Base-by-base conservation (phyloP, 768 basidiomycete species). In the Chalciporus pseudorubinellus region DNA sequence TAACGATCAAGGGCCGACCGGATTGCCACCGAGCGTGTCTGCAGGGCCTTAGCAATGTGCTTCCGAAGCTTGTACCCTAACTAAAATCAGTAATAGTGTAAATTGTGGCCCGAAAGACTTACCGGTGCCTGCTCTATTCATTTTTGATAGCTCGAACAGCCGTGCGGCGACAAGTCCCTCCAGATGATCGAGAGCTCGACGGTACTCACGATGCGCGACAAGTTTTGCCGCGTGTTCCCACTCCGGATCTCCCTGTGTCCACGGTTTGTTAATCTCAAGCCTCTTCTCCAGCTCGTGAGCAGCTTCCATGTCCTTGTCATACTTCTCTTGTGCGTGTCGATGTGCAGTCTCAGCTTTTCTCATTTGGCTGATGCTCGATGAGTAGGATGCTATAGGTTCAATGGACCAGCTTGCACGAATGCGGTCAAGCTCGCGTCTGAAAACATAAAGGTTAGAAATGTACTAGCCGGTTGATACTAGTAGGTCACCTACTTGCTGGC, bases 91-190 rank as follows among this genome's bases (percentile, higher is more conserved):
- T 20, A 16, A 44, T 28, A 14, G 7, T 24, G 7, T 24, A 24
- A 7, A 7, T 24, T 22, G 33, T 21, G 16, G 19, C 9, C 20
- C 12, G 21, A 53, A 41, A 11, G 28, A 51, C 53, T 18, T 24
- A 62, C 63, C 61, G 10, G 56, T 59, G 2, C 52, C 42, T 4
- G 57, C 56, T 31, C 43, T 42, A 21, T 61, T 63, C 52, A 63
- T 57, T 44, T 63, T 65, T 11, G 54, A 48, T 2, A 65, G 42
- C 36, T 61, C 62, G 22, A 61, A 61, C 2, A 63, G 51, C 2
- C 58, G 39, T 2, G 56, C 39, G 0, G 61, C 51, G 13, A 62
- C 39, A 8, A 62, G 39, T 0, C 47, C 31, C 42, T 62, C 59
- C 3, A 64, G 48, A 18, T 11, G 13, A 21, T 62, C 53, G 16